Evolutionary conservation across 2,329 filamentous ascomycete species (phyloP), one percentile per base, ranked within the genome.

Genomic region (Zymoseptoria ardabiliae): DNA sequence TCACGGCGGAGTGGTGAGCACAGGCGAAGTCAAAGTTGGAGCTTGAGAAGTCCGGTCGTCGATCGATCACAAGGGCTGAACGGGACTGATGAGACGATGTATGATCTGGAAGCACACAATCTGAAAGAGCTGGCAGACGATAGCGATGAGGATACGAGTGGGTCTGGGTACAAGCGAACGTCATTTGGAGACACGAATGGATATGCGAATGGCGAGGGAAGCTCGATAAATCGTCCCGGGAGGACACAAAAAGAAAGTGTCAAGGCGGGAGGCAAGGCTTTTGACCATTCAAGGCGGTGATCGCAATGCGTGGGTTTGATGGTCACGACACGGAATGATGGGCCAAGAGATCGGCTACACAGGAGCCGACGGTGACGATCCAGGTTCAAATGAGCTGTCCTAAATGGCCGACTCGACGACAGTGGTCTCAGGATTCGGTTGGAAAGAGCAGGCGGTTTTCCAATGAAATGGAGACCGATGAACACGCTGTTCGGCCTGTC

Each of bases 71-170:
- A n/a, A 41, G 53, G 19, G 25, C 58, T 50, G 28, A 53, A 49
- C 56, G 61, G 21, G 55, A 59, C 54, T 48, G 61, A 25, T 61
- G 68, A 41, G 22, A 96, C 97, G 74, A 88, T 86, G 10, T 97
- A 96, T 69, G 93, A 97, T 68, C 85, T 94, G 61, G 92, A 97
- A 72, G 85, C 89, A 51, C 82, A 81, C 50, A 58, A 58, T 20
- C 79, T 97, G 53, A 84, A 85, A 13, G 90, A 96, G 67, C 78
- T 97, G 48, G 82, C 88, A 2, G 89, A 92, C 65, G 89, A 94
- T 63, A 88, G 82, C 65, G 87, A 90, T 28, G 87, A 87, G 56
- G 85, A 86, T 22, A 64, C 59, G 17, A 61, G 63, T 6, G 58
- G 58, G 4, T 68, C 64, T 17, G 65, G 66, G 35, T 64, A 65